A percentile compares a stretch with the other conserved stretches of the same genome.
These are phyloP conservation scores for Coemansia sp. DNA, from an alignment of 192 early-diverging fungal genomes.

Conservation along the genomic window DNA sequence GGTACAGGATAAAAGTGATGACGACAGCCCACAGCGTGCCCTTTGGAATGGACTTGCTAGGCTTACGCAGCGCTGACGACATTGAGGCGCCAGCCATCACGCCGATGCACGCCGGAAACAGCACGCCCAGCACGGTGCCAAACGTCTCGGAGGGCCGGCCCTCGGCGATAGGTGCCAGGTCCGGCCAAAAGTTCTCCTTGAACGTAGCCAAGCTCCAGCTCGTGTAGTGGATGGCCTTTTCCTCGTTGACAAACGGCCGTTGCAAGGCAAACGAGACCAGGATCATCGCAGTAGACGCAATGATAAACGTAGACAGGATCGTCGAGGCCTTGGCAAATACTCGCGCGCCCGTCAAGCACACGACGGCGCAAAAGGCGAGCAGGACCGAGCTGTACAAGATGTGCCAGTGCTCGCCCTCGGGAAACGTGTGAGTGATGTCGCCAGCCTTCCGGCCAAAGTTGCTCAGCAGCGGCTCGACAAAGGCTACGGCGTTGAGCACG, in stretches of 20 bases:
- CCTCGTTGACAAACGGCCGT: constrained; percentile 58
- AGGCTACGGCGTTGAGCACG: constrained; percentile 66
- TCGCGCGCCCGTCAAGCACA: constrained; percentile 65
- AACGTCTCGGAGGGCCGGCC: constrained; percentile 57
- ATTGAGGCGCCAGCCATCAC: constrained; percentile 73
- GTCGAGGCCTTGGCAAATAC: constrained; percentile 64
- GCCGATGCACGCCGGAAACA: constrained; percentile 74
- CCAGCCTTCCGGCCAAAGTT: constrained; percentile 64
- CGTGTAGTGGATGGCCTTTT: constrained; percentile 61
- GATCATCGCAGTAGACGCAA: constrained; percentile 59
- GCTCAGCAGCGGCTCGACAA: constrained; percentile 65
- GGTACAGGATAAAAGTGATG: constrained; percentile 62
- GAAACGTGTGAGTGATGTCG: constrained; percentile 55
- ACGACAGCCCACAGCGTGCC: constrained; percentile 68
- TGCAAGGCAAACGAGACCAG: constrained; percentile 63
- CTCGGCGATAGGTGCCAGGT: constrained; percentile 48
- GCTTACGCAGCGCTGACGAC: constrained; percentile 70
- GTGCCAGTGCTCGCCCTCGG: constrained; percentile 60
- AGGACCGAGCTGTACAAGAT: constrained; percentile 63
- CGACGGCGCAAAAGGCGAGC: constrained; percentile 57
- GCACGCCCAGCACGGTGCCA: constrained; percentile 62
- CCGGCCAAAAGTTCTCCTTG: constrained; percentile 68
- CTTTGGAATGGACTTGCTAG: constrained; percentile 67
- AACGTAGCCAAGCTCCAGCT: constrained; percentile 63
- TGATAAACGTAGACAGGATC: constrained; percentile 59